Conservation (phyloP, 1,139 yeast genomes). For the Geotrichum restrictum region DNA sequence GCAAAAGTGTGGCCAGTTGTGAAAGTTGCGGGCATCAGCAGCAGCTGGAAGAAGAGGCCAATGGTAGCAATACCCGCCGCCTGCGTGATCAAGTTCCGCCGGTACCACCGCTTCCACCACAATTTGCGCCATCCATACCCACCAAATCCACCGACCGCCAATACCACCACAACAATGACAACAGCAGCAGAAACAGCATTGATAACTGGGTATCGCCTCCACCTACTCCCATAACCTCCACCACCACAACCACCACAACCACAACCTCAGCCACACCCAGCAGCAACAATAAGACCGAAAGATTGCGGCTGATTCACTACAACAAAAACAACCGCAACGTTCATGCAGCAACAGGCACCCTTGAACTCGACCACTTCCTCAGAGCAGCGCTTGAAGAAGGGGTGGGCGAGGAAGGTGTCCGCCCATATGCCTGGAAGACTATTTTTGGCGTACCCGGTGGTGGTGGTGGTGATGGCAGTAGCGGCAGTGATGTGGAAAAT, state of each 20-base stretch:
- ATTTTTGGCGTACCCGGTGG: neutral
- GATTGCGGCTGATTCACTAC: neutral
- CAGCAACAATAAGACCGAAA: neutral
- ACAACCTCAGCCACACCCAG: neutral
- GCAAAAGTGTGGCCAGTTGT: neutral
- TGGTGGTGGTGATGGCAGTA: neutral
- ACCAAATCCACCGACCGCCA: neutral
- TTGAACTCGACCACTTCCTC: neutral
- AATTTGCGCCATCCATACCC: constrained; percentile 1
- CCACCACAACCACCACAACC: neutral
- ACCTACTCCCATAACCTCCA: too few species aligned
- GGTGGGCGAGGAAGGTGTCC: neutral
- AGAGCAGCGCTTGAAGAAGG: neutral
- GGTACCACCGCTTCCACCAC: neutral
- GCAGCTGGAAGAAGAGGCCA: neutral
- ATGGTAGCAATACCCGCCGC: too few species aligned
- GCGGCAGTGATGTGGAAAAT: too few species aligned
- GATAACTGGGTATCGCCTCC: too few species aligned
- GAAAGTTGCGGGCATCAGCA: neutral
- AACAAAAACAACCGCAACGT: neutral
- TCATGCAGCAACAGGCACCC: neutral
- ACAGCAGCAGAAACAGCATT: neutral
- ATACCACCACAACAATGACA: neutral
- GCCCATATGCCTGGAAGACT: neutral
- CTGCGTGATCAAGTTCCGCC: neutral